Evolutionary conservation across 768 basidiomycete genomes (phyloP).

Genomic region (Tylopilus sp.): DNA sequence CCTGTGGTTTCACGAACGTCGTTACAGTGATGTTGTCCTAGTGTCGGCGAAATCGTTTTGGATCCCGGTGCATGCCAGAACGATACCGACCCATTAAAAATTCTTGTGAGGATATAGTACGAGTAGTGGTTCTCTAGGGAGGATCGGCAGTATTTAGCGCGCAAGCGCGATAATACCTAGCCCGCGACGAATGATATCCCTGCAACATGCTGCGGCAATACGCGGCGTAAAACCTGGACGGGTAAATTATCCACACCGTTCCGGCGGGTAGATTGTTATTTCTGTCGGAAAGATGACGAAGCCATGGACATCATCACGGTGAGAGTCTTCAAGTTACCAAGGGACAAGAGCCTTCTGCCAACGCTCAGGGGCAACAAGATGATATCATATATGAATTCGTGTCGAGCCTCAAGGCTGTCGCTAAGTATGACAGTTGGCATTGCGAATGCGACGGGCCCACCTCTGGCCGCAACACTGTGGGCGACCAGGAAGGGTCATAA

Average conservation of each 20-base stretch:
- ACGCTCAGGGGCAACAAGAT: conserved; percentile 6
- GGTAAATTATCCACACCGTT: too few species aligned
- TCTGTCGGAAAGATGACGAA: neutral
- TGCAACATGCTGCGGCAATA: conserved; percentile 5
- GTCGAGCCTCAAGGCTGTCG: neutral
- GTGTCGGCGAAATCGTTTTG: conserved; percentile 1
- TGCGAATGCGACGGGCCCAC: conserved; percentile 1
- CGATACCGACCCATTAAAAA: too few species aligned
- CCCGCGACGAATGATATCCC: neutral
- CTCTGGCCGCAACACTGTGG: conserved; percentile 9
- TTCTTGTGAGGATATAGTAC: too few species aligned
- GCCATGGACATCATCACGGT: neutral
- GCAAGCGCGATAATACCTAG: neutral
- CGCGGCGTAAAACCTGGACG: neutral
- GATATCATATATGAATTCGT: conserved; percentile 3
- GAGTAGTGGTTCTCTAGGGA: neutral
- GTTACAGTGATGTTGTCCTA: neutral
- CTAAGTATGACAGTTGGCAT: neutral
- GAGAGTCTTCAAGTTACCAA: too few species aligned
- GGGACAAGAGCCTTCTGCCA: neutral
- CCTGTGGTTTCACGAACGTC: conserved; percentile 5
- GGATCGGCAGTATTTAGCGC: neutral
- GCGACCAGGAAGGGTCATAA: neutral
- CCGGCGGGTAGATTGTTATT: neutral
- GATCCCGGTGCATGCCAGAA: conserved; percentile 4